A percentile compares a stretch with the other conserved stretches of the same genome.
These are phyloP conservation scores for Solanum sitiens DNA, from an alignment of 257 asterid genomes.

Conservation along the genomic window DNA sequence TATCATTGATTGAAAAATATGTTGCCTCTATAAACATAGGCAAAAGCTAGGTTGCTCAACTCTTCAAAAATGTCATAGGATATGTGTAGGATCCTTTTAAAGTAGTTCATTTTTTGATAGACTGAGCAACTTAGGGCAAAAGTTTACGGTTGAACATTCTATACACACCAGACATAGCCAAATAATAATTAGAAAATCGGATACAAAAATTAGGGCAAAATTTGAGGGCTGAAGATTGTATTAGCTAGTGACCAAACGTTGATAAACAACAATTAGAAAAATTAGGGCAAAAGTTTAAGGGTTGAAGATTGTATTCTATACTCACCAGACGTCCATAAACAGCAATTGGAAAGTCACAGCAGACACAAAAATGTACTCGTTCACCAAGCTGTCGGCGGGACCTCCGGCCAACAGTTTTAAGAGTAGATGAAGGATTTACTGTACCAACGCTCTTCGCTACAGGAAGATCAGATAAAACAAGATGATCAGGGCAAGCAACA, in stretches of 20 bases:
- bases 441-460: constrained; percentile 89
- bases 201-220: neutral
- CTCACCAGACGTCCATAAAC: constrained; percentile 91
- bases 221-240: neutral
- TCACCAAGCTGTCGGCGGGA: constrained; percentile 95
- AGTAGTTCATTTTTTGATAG: neutral
- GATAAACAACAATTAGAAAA: neutral
- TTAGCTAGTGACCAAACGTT: neutral
- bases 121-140: neutral
- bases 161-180: neutral
- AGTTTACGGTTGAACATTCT: neutral
- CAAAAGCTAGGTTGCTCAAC: neutral
- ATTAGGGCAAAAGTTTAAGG: neutral
- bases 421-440: constrained; percentile 34
- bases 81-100: neutral
- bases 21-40: neutral
- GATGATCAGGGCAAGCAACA: constrained; percentile 98
- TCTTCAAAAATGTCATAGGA: neutral
- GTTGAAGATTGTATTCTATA: neutral
- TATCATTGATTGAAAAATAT: neutral
- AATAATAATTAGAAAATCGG: neutral
- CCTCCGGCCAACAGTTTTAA: constrained; percentile 77
- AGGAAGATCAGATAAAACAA: constrained; percentile 88
- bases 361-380: constrained; percentile 87
- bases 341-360: constrained; percentile 87